Conservation (phyloP, 306 rosid species). For the Pyrus bretschneideri region DNA sequence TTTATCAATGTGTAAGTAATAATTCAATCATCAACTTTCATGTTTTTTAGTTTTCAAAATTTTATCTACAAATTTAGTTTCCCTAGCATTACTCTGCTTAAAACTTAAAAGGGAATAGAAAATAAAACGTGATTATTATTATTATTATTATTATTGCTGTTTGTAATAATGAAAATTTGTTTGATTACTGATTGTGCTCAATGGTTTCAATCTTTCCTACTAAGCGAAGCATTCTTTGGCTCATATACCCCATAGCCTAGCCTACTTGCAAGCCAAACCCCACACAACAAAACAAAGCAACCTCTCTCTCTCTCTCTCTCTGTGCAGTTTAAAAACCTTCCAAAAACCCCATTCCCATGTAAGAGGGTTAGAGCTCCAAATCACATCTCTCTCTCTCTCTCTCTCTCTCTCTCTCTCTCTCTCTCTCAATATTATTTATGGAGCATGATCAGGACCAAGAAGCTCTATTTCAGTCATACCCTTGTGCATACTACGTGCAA, state of each 20-base stretch:
- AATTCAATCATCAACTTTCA: too few relatives aligned
- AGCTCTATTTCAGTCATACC: constrained; percentile 43
- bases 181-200: not conserved
- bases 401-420: not conserved
- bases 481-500: constrained; percentile 66
- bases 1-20: too few relatives aligned
- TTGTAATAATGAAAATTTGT: not conserved
- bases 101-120: not conserved
- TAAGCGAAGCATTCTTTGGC: constrained; percentile 17
- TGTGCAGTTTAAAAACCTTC: constrained; percentile 26
- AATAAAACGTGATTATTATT: not conserved
- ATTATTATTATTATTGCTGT: not conserved
- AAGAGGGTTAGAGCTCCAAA: not conserved
- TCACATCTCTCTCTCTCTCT: not conserved
- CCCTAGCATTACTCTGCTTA: not conserved
- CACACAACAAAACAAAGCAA: constrained; percentile 1
- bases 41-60: too few relatives aligned
- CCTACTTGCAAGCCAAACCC: not conserved
- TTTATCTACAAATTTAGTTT: too few relatives aligned
- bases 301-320: constrained; percentile 2
- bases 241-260: not conserved
- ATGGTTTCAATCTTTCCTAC: constrained; percentile 19
- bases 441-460: constrained; percentile 60
- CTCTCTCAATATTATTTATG: constrained; percentile 8
- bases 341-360: constrained; percentile 16